These are phyloP conservation scores for Staphylotrichum longicolle DNA, from an alignment of 495 filamentous ascomycete species.

Conservation along the genomic window DNA sequence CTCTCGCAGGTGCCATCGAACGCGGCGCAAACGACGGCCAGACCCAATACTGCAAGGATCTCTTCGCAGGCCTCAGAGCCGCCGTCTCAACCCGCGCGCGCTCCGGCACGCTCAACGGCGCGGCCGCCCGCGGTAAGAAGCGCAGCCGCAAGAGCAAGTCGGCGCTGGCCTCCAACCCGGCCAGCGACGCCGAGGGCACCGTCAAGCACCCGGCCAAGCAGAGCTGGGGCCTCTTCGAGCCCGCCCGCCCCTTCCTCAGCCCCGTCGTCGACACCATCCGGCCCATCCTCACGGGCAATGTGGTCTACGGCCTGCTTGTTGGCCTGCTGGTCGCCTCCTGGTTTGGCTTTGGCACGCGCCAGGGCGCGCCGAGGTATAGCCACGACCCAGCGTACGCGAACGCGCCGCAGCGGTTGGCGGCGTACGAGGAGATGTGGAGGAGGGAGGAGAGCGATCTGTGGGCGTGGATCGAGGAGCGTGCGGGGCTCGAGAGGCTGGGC, in stretches of 20 bases:
- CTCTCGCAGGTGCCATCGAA: slow-evolving; percentile 73
- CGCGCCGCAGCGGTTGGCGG: slow-evolving; percentile 67
- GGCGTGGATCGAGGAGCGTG: slow-evolving; percentile 92
- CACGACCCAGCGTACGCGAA: slow-evolving; percentile 39
- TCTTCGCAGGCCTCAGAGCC: slow-evolving; percentile 68
- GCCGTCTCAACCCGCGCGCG: slow-evolving; percentile 66
- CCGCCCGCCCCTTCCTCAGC: slow-evolving; percentile 64
- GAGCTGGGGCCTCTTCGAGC: slow-evolving; percentile 80
- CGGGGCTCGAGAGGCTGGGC: slow-evolving; percentile 67
- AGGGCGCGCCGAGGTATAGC: slow-evolving; percentile 35
- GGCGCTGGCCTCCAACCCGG: slow-evolving; percentile 40
- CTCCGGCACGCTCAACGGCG: slow-evolving; percentile 39
- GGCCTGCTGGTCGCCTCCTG: slow-evolving; percentile 55
- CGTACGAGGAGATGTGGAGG: slow-evolving; percentile 93
- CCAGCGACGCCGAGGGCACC: slow-evolving; percentile 46
- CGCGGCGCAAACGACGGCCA: slow-evolving; percentile 94
- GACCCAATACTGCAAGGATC: slow-evolving; percentile 69
- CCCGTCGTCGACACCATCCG: slow-evolving; percentile 68
- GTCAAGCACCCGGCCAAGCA: slow-evolving; percentile 43
- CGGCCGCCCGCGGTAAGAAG: slow-evolving; percentile 43
- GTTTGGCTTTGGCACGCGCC: slow-evolving; percentile 51
- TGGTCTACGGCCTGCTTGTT: slow-evolving; percentile 60
- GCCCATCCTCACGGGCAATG: slow-evolving; percentile 68
- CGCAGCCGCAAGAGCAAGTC: slow-evolving; percentile 58
- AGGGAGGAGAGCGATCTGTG: slow-evolving; percentile 88